These are phyloP conservation scores for Nissolia schottii DNA, from an alignment of 306 rosid species.

Conservation along the genomic window DNA sequence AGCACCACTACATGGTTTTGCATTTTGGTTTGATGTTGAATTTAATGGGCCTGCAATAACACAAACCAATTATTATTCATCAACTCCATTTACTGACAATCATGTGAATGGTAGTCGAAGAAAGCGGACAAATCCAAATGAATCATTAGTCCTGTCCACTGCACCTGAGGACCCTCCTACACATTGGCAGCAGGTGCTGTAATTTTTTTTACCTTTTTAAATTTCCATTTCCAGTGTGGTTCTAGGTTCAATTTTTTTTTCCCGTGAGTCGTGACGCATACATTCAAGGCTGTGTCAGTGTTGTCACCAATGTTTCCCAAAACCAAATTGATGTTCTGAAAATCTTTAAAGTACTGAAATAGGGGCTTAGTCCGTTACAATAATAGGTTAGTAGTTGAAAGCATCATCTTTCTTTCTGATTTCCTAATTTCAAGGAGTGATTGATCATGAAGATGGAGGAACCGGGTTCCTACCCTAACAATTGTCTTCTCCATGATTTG, in stretches of 20 bases:
- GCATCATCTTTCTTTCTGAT: not conserved
- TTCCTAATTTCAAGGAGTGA: not conserved
- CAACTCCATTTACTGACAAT: slow-evolving; percentile 37
- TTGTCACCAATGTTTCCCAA: not conserved
- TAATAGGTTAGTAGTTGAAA: not conserved
- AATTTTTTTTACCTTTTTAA: not conserved
- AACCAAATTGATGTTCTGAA: not conserved
- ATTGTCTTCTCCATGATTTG: too few relatives aligned
- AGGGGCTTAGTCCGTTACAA: not conserved
- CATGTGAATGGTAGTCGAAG: slow-evolving; percentile 69
- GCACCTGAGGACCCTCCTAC: slow-evolving; percentile 99
- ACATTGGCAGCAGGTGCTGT: slow-evolving; percentile 96
- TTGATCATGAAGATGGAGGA: not conserved
- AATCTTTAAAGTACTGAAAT: not conserved
- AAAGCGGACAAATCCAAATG: slow-evolving; percentile 72
- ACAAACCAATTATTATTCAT: slow-evolving; percentile 34
- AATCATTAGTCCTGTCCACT: slow-evolving; percentile 76
- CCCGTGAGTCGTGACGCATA: not conserved
- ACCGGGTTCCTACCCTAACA: too few relatives aligned
- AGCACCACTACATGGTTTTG: slow-evolving; percentile 99
- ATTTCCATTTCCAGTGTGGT: slow-evolving; percentile 15
- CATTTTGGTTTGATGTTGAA: slow-evolving; percentile 99
- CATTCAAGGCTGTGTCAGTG: not conserved
- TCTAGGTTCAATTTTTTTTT: slow-evolving; percentile 9
- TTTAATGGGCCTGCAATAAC: slow-evolving; percentile 62